Percentiles rank a stretch among this genome's conserved stretches.
phyloP scores from a whole-genome alignment of 2,329 filamentous ascomycete genomes.

The Exutisphaerella laricina region DNA sequence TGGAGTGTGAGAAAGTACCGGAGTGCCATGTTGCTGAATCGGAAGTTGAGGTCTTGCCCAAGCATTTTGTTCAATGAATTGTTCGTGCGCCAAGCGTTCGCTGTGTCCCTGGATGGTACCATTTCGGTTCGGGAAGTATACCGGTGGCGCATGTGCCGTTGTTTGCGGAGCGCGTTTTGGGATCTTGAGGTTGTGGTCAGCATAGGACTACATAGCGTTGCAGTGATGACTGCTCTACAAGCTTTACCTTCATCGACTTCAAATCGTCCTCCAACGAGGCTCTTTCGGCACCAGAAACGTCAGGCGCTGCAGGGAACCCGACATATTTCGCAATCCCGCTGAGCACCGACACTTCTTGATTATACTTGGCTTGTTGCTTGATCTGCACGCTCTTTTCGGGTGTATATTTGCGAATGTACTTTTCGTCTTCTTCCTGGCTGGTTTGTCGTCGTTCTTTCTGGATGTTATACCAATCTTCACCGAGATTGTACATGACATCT shows the following conservation, averaged over 20 bases:
- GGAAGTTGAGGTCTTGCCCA: conserved; percentile 89
- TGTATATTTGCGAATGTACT: conserved; percentile 77
- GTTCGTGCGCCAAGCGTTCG: conserved; percentile 49
- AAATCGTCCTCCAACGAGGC: conserved; percentile 81
- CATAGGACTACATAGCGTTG: conserved; percentile 5
- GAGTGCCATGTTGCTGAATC: conserved; percentile 45
- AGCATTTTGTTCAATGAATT: conserved; percentile 81
- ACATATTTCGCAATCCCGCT: conserved; percentile 90
- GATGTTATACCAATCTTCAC: conserved; percentile 87
- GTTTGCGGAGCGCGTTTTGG: conserved; percentile 22
- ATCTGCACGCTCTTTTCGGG: conserved; percentile 71
- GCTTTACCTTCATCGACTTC: conserved; percentile 77
- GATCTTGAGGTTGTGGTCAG: conserved; percentile 20
- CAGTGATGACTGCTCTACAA: neutral
- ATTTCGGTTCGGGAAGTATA: conserved; percentile 21
- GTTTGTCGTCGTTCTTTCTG: conserved; percentile 78
- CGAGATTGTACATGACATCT: conserved; percentile 69
- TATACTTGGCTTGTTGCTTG: conserved; percentile 83
- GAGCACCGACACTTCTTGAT: conserved; percentile 86
- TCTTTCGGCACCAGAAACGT: conserved; percentile 65
- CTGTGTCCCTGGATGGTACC: conserved; percentile 21
- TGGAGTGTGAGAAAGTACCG: conserved; percentile 30
- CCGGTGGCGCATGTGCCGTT: conserved; percentile 19
- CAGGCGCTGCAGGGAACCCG: conserved; percentile 91
- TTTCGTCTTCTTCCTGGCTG: conserved; percentile 71